Conservation (phyloP, 2,329 filamentous ascomycete species). For the Fusarium sp. region DNA sequence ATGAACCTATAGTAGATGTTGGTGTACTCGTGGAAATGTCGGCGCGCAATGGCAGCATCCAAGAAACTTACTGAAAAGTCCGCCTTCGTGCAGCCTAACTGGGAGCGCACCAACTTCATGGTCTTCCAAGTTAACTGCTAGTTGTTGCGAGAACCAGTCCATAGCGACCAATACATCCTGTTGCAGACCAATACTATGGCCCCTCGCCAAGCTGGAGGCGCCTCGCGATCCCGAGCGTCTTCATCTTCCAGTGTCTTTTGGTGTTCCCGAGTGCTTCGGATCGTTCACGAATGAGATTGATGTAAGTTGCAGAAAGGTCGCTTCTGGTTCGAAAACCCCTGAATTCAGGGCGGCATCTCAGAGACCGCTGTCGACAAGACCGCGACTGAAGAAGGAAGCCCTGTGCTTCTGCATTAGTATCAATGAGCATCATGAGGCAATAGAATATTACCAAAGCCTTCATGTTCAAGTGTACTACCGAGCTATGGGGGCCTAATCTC, state of each 20-base stretch:
- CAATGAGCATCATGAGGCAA: rapidly evolving
- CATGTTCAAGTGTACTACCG: rapidly evolving
- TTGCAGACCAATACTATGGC: neutral
- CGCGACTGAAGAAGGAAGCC: rapidly evolving
- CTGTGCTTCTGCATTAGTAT: rapidly evolving
- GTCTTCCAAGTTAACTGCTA: neutral
- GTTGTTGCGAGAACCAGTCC: neutral
- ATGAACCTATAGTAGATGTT: too few relatives aligned
- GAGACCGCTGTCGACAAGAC: too few relatives aligned
- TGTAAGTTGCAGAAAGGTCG: neutral
- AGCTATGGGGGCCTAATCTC: rapidly evolving
- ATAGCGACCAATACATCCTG: rapidly evolving
- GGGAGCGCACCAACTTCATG: rapidly evolving
- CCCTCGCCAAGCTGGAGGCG: rapidly evolving
- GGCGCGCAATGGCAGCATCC: rapidly evolving
- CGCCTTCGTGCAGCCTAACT: too few relatives aligned
- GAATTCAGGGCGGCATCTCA: neutral
- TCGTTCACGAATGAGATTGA: rapidly evolving
- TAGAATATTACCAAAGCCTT: rapidly evolving
- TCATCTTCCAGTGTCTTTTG: rapidly evolving
- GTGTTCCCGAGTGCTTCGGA: rapidly evolving
- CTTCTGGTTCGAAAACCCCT: neutral
- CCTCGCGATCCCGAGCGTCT: rapidly evolving
- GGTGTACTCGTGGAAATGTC: neutral
- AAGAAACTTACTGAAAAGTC: too few relatives aligned